Evolutionary conservation across 192 early-diverging fungal species (phyloP).

Genomic region (Podila minutissima): DNA sequence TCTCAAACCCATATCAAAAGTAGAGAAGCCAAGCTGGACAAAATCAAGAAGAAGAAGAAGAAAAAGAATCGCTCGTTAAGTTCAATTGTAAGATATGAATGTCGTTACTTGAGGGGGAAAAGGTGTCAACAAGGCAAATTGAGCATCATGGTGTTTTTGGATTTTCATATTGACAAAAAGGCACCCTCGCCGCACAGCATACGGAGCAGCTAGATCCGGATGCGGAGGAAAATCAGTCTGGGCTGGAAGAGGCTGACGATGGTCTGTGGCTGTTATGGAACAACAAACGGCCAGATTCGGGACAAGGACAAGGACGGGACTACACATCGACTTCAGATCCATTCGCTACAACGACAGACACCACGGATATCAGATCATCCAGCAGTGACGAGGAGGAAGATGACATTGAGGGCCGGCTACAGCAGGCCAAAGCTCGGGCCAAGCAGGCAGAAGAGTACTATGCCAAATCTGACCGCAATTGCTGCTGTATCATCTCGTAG

Average conservation of each 20-base stretch:
- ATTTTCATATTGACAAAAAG: not conserved
- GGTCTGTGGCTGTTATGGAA: conserved; percentile 47
- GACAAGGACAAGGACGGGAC: not conserved
- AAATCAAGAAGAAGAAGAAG: conserved; percentile 26
- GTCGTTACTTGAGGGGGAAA: not conserved
- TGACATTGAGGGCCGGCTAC: conserved; percentile 22
- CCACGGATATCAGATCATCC: too few relatives aligned
- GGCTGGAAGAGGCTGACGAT: conserved; percentile 42
- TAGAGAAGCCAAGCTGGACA: conserved; percentile 33
- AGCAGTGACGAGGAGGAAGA: conserved; percentile 3
- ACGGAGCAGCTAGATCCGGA: conserved; percentile 12
- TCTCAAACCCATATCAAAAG: not conserved
- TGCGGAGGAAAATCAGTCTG: conserved; percentile 36
- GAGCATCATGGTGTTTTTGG: not conserved
- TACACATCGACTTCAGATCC: not conserved
- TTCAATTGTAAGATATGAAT: not conserved
- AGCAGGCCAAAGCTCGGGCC: conserved; percentile 29
- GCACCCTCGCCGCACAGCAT: not conserved
- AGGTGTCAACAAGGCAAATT: too few relatives aligned
- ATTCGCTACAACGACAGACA: not conserved
- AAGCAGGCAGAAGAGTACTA: conserved; percentile 37
- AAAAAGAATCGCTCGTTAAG: not conserved
- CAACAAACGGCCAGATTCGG: not conserved
- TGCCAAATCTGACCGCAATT: conserved; percentile 7
- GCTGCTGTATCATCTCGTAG: conserved; percentile 33